Evolutionary conservation across 257 asterid species (phyloP), one percentile per base, ranked within the genome.

Genomic region (Jacaranda mimosifolia): DNA sequence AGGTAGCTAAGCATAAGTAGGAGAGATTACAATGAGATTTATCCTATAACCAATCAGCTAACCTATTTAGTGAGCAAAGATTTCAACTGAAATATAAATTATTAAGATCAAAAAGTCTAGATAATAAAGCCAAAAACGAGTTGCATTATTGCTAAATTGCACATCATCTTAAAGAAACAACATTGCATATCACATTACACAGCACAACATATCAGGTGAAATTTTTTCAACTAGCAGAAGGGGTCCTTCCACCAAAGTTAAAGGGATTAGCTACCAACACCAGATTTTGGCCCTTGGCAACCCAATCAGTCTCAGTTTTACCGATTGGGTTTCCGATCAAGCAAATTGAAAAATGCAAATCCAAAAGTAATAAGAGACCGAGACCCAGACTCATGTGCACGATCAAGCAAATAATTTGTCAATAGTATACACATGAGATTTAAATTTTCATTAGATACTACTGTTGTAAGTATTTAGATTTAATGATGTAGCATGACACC

Each of bases 1-100:
- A 49, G 91, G 81, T 51, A 86, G 90, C 97, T 91, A 79, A 53
- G 51, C 26, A 79, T 15, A 42, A 65, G 51, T 21, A 36, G 52
- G 62, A 19, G 60, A 48, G 55, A 56, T 52, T 18, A 38, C 8
- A 14, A 51, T 17, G 38, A 38, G 49, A 49, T 40, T 19, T 15
- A 55, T n/a, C 39, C 60, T 38, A 74, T n/a, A 63, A 53, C 73
- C 45, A 59, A 66, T 40, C 53, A n/a, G 52, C 43, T 48, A 9
- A 42, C 35, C 4, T 1, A 38, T 46, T 53, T 3, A 57, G 69
- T 9, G 52, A 43, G 43, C 48, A 51, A 3, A 4, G 32, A 59
- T 13, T 9, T 5, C 6, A 39, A 21, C 51, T 10, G 0, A n/a
- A 39, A 21, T 9, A 4, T 18, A 15, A 39, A 60, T 19, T 26